Percentiles rank a stretch among this genome's conserved stretches.
These are phyloP conservation scores for Starmera pachycereana DNA, from an alignment of 805 yeast genomes.

Conservation along the genomic window DNA sequence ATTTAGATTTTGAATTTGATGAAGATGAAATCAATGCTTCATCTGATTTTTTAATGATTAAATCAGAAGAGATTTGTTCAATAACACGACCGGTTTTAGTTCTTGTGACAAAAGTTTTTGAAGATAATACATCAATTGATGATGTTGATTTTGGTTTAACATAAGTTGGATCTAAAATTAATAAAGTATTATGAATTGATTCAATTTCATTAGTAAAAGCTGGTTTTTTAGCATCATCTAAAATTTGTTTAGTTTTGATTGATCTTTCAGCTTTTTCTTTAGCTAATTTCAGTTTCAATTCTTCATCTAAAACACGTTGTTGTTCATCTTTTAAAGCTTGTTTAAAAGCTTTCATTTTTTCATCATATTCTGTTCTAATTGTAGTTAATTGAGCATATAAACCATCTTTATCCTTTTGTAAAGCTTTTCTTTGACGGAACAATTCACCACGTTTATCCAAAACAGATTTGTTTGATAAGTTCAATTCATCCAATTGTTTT, in stretches of 20 bases:
- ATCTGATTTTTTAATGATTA: slow-evolving; percentile 53
- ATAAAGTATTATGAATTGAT: slow-evolving; percentile 61
- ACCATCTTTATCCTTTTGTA: slow-evolving; percentile 59
- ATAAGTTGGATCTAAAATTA: slow-evolving; percentile 69
- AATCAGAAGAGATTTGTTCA: slow-evolving; percentile 55
- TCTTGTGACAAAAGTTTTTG: slow-evolving; percentile 18
- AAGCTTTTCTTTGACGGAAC: slow-evolving; percentile 53
- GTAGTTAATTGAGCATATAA: slow-evolving; percentile 57
- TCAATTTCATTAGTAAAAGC: slow-evolving; percentile 77
- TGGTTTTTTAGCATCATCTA: slow-evolving; percentile 67
- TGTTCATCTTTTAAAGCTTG: slow-evolving; percentile 63
- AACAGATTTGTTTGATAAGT: slow-evolving; percentile 45
- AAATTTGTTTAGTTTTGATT: slow-evolving; percentile 57
- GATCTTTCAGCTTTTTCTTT: slow-evolving; percentile 42
- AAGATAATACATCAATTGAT: slow-evolving; percentile 20
- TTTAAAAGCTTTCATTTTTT: slow-evolving; percentile 62
- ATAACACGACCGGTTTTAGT: slow-evolving; percentile 33
- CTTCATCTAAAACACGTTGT: slow-evolving; percentile 50
- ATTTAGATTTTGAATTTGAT: slow-evolving; percentile 37
- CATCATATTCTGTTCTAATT: slow-evolving; percentile 66
- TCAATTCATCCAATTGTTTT: slow-evolving; percentile 59
- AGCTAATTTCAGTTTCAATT: slow-evolving; percentile 33
- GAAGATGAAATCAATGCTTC: slow-evolving; percentile 48
- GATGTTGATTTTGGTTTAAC: slow-evolving; percentile 39
- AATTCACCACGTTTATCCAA: slow-evolving; percentile 58